Conservation (phyloP, 768 basidiomycete species). For the Sarcodon sp. region DNA sequence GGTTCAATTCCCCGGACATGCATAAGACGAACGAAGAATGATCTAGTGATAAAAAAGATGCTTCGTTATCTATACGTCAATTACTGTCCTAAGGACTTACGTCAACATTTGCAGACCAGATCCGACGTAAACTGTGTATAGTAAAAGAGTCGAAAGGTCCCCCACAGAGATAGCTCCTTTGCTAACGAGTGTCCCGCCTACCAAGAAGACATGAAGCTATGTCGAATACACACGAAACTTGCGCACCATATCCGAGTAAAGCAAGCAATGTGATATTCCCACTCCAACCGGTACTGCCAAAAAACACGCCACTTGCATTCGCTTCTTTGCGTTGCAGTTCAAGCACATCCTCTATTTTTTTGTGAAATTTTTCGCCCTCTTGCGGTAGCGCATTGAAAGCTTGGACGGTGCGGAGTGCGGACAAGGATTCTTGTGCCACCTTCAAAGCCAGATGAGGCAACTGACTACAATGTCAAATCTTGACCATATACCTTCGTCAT, state of each 20-base stretch:
- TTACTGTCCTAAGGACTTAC: conserved; percentile 24
- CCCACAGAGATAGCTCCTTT: conserved; percentile 83
- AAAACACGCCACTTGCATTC: conserved; percentile 85
- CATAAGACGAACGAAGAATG: conserved; percentile 23
- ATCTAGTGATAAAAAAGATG: conserved; percentile 10
- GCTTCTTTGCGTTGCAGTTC: conserved; percentile 77
- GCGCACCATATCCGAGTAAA: conserved; percentile 79
- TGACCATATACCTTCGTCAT: conserved; percentile 59
- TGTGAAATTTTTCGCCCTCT: conserved; percentile 67
- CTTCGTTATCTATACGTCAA: not conserved
- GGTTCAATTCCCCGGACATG: not conserved
- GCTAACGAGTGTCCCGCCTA: conserved; percentile 87
- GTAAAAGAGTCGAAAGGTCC: conserved; percentile 76
- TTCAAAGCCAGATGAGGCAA: conserved; percentile 13
- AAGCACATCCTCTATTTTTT: conserved; percentile 53
- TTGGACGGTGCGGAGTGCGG: conserved; percentile 80
- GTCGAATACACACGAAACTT: not conserved
- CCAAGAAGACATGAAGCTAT: not conserved
- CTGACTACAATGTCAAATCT: not conserved
- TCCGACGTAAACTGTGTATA: conserved; percentile 88
- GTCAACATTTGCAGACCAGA: conserved; percentile 70
- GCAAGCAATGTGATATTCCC: conserved; percentile 87
- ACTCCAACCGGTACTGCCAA: conserved; percentile 84
- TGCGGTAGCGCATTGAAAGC: conserved; percentile 76
- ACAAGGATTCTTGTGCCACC: conserved; percentile 84